Evolutionary conservation across 2,329 filamentous ascomycete genomes (phyloP).

Genomic region (Penicillium psychrosexuale): DNA sequence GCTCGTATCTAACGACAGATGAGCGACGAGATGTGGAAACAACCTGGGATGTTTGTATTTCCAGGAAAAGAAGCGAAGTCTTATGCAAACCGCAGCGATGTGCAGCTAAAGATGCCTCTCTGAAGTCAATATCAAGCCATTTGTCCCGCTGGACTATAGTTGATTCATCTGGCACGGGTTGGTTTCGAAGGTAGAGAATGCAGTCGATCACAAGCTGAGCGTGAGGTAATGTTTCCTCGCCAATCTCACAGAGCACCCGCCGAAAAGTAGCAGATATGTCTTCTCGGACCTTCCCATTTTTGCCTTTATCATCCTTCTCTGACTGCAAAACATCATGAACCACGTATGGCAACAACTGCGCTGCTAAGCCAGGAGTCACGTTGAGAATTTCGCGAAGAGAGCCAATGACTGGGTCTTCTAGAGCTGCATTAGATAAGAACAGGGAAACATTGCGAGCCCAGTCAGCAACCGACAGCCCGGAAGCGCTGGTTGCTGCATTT

Average conservation of each 20-base stretch:
- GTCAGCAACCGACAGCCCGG: slow-evolving; percentile 23
- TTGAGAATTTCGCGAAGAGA: slow-evolving; percentile 65
- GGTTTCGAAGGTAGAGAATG: slow-evolving; percentile 83
- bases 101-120: slow-evolving; percentile 67
- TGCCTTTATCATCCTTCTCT: slow-evolving; percentile 61
- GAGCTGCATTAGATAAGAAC: slow-evolving; percentile 58
- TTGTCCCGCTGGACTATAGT: slow-evolving; percentile 74
- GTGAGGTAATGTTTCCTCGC: slow-evolving; percentile 54
- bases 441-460: slow-evolving; percentile 38
- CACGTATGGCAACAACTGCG: slow-evolving; percentile 75
- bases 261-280: slow-evolving; percentile 64
- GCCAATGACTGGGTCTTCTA: slow-evolving; percentile 65
- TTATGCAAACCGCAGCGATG: slow-evolving; percentile 80
- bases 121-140: slow-evolving; percentile 84
- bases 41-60: slow-evolving; percentile 62
- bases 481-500: slow-evolving; percentile 16
- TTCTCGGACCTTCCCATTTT: slow-evolving; percentile 57
- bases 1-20: slow-evolving; percentile 53
- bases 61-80: slow-evolving; percentile 77
- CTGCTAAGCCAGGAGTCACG: slow-evolving; percentile 66
- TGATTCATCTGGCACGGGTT: slow-evolving; percentile 68
- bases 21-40: slow-evolving; percentile 63
- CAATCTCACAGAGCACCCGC: slow-evolving; percentile 56
- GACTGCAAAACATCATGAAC: slow-evolving; percentile 74
- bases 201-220: slow-evolving; percentile 71